Conservation (phyloP, 371 early-diverging fungal genomes). For the Mortierella sp. region DNA sequence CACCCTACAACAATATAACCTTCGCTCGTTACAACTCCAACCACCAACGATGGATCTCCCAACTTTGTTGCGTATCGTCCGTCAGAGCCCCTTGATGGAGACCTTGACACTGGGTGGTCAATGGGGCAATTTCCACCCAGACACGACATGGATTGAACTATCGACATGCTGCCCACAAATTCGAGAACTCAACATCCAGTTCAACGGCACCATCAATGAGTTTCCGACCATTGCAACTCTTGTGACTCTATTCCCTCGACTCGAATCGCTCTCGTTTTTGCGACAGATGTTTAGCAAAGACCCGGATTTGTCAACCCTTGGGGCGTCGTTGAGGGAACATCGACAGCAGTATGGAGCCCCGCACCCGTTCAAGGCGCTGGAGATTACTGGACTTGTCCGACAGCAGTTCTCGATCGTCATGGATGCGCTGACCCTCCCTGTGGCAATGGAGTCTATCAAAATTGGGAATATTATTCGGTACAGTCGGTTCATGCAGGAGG, state of each 20-base stretch:
- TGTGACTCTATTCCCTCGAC: not conserved
- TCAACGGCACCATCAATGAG: not conserved
- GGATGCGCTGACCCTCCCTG: not conserved
- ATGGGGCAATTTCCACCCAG: not conserved
- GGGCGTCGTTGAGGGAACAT: not conserved
- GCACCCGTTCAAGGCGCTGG: not conserved
- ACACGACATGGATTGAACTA: not conserved
- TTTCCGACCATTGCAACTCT: constrained; percentile 2
- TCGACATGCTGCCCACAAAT: not conserved
- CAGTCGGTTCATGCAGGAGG: not conserved
- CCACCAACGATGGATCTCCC: not conserved
- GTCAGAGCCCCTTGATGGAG: constrained; percentile 1
- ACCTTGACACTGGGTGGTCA: not conserved
- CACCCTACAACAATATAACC: not conserved
- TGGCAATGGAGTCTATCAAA: not conserved
- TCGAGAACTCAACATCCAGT: not conserved
- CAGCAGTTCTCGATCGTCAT: not conserved
- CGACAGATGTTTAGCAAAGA: not conserved
- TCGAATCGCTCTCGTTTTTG: not conserved
- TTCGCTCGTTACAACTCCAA: constrained; percentile 8
- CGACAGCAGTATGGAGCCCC: not conserved
- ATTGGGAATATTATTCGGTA: constrained; percentile 2
- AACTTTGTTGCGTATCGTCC: not conserved
- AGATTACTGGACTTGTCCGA: not conserved
- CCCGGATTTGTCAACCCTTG: not conserved